These are phyloP conservation scores for Primulina tabacum DNA, from an alignment of 257 asterid species.

Conservation along the genomic window DNA sequence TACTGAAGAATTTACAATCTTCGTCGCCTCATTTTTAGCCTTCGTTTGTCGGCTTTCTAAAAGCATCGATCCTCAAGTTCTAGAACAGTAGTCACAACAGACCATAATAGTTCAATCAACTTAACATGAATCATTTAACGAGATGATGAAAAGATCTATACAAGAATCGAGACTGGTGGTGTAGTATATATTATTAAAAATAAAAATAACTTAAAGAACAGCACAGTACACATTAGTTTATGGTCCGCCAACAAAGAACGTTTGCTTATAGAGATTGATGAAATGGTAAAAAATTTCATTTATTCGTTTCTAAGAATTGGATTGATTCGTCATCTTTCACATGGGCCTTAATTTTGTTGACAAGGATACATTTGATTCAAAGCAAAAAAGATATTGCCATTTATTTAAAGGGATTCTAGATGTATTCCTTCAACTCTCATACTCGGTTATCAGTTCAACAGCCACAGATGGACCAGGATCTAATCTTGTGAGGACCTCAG, in stretches of 20 bases:
- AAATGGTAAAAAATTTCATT: background rate
- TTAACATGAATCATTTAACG: too few species aligned
- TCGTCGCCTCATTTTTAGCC: too few species aligned
- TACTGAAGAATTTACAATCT: too few species aligned
- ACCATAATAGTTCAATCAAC: background rate
- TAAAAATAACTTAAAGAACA: too few species aligned
- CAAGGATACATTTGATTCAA: background rate
- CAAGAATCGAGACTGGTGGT: background rate
- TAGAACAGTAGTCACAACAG: background rate
- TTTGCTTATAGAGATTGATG: background rate
- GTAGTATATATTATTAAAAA: too few species aligned
- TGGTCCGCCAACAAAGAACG: background rate
- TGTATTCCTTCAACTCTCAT: constrained; percentile 48
- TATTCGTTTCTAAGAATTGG: background rate
- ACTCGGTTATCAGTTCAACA: constrained; percentile 40
- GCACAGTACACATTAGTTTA: too few species aligned
- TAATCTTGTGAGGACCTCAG: constrained; percentile 76
- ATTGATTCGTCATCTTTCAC: background rate
- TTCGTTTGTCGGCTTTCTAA: background rate
- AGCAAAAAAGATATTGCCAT: constrained; percentile 2
- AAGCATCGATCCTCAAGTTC: background rate
- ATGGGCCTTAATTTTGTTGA: background rate
- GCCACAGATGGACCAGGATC: constrained; percentile 53
- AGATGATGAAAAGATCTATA: background rate
- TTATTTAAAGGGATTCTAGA: background rate